These are phyloP conservation scores for Fusarium keratoplasticum DNA, from an alignment of 2,329 filamentous ascomycete species.

Conservation along the genomic window DNA sequence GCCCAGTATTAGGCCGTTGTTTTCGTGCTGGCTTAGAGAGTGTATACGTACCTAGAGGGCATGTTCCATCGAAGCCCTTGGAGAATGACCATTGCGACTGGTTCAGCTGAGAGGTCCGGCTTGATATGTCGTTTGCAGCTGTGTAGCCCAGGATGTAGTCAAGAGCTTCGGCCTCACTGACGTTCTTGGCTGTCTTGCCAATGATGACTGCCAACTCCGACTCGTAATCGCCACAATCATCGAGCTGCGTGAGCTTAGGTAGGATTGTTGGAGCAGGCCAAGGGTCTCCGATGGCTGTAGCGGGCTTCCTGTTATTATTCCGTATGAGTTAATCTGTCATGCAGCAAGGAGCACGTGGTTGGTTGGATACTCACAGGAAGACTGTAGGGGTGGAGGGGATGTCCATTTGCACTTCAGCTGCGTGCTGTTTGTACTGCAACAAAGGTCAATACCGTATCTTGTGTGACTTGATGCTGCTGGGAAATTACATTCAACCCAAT, in stretches of 20 bases:
- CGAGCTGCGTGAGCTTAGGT: conserved; percentile 60
- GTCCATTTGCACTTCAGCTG: conserved; percentile 62
- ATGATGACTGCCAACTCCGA: conserved; percentile 69
- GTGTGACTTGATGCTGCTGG: not conserved
- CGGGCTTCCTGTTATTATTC: conserved; percentile 57
- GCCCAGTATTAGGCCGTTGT: conserved; percentile 4
- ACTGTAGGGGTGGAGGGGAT: conserved; percentile 66
- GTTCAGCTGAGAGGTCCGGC: conserved; percentile 42
- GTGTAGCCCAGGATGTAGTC: conserved; percentile 74
- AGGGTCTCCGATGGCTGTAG: conserved; percentile 64
- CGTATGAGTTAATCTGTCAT: not conserved
- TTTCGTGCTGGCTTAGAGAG: too few species aligned
- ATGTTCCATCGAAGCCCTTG: conserved; percentile 69
- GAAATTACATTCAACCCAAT: conserved; percentile 65
- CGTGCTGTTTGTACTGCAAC: conserved; percentile 50
- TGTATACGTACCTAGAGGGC: conserved; percentile 55
- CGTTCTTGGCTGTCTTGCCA: conserved; percentile 62
- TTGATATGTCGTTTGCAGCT: conserved; percentile 71
- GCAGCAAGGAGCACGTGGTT: not conserved
- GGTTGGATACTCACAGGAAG: conserved; percentile 55
- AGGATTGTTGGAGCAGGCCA: conserved; percentile 63
- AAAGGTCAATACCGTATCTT: not conserved
- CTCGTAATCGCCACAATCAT: conserved; percentile 69
- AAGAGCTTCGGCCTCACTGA: conserved; percentile 65
- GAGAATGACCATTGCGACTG: conserved; percentile 57